Evolutionary conservation across 1,284 basidiomycete genomes (phyloP), one percentile per base, ranked within the genome.

Genomic region (Cutaneotrichosporon cavernicola): DNA sequence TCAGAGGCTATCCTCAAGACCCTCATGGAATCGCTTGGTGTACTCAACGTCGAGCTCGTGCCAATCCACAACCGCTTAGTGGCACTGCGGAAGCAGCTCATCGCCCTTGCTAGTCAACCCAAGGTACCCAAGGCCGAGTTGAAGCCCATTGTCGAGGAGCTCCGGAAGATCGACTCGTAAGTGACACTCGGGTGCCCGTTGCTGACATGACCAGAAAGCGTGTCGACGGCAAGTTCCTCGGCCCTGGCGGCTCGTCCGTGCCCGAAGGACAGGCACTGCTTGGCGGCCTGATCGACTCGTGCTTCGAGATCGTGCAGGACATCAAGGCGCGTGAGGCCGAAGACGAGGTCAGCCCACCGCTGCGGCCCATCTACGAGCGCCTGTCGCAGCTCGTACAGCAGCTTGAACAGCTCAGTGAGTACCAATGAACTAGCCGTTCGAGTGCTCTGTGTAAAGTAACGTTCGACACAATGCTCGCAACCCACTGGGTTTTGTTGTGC

Each of bases 261-360:
- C 93, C 95, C 13, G 86, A 90, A 53, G 96, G 94, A 9, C 95
- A 97, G 79, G 91, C 91, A 10, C 80, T 86, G 36, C 75, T 85
- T 2, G 82, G 82, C 14, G 95, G 95, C 1, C 83, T 99, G 34
- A 84, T 99, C 13, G 96, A 99, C 80, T 92, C 96, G 74, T 97
- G 93, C 78, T 99, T 99, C 79, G 95, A 99, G 65, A 91, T 98
- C 66, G 85, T 88, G 51, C 94, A 99, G 81, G 96, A 99, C 79
- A 94, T 99, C 82, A 90, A 91, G 70, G 94, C 95, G 4, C 86
- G 92, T 69, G 92, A 97, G 72, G 92, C 95, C 52, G 91, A 90
- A 60, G 95, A 93, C 80, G 87, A 94, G 73, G 92, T 97, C 49
- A 85, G 91, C 11, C 86, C 88, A 32, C 90, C 90, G 6, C 85